phyloP scores from a whole-genome alignment of 1,139 yeast species.

The Yamadazyma triangularis region DNA sequence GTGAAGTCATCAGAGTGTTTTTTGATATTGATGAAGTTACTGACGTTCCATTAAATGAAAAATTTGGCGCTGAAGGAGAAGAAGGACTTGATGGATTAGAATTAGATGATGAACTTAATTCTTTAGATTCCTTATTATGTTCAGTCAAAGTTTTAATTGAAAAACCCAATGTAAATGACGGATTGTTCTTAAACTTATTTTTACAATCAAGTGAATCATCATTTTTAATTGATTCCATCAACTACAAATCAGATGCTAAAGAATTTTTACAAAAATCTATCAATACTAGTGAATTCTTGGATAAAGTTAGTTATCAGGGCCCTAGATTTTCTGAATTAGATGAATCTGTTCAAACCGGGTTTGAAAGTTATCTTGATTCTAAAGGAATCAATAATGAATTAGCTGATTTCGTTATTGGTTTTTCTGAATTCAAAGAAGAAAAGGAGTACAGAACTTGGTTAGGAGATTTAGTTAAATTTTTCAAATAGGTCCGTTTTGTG shows the following conservation, averaged over 20 bases:
- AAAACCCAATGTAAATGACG: constrained; percentile 54
- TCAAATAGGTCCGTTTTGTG: constrained; percentile 65
- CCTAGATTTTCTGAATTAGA: constrained; percentile 87
- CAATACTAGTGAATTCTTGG: constrained; percentile 55
- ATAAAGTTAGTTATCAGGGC: constrained; percentile 65
- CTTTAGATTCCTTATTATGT: constrained; percentile 56
- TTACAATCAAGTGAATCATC: constrained; percentile 63
- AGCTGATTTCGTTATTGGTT: constrained; percentile 73
- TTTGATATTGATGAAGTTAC: constrained; percentile 83
- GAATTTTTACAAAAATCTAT: constrained; percentile 58
- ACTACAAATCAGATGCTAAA: constrained; percentile 57
- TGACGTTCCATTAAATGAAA: constrained; percentile 48
- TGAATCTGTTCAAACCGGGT: constrained; percentile 73
- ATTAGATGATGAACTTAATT: constrained; percentile 42
- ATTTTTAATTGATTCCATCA: constrained; percentile 68
- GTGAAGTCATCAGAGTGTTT: constrained; percentile 68
- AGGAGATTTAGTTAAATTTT: constrained; percentile 55
- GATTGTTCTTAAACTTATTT: constrained; percentile 66
- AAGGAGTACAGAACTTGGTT: constrained; percentile 83
- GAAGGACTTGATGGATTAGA: constrained; percentile 21
- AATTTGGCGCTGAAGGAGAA: constrained; percentile 24
- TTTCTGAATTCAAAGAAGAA: constrained; percentile 80
- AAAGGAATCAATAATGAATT: constrained; percentile 74
- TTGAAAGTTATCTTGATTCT: constrained; percentile 68
- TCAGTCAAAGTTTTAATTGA: constrained; percentile 76